Evolutionary conservation across 768 basidiomycete genomes (phyloP), one percentile per base, ranked within the genome.

Genomic region (Termitomyces sp.): DNA sequence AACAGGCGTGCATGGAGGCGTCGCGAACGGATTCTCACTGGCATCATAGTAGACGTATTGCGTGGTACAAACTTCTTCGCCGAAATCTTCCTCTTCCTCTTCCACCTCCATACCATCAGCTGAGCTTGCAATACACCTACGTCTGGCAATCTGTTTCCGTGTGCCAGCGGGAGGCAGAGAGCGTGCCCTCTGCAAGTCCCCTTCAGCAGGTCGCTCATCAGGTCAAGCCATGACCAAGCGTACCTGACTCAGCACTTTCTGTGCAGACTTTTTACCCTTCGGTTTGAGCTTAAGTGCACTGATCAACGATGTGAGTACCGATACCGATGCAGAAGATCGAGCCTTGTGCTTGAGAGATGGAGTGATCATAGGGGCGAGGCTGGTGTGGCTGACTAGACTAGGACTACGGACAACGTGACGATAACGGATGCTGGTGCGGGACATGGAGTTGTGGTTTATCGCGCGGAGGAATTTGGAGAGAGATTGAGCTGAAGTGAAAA

Each of bases 1-100:
- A 4, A 28, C 33, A n/a, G 61, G 61, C 8, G 61, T 54, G 45
- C 33, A 9, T 33, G 52, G 59, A 20, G 59, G 62, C 8, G 62
- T 63, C 29, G 39, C 48, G 26, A 63, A 63, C 18, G 59, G 59
- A 46, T 63, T 22, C 15, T 51, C 50, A 51, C 22, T 36, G 22
- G 24, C 49, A 15, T 42, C 36, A 7, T 39, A 28, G 24, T 20
- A 41, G 26, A 62, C 29, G 28, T 55, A 48, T 33, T 59, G 54
- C 5, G 41, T 51, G 22, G 41, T 31, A 24, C 20, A 29, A 33
- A 6, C 24, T 26, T 53, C 59, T 20, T 37, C 39, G 28, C 22
- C 48, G 20, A 34, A 7, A n/a, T 22, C n/a, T 26, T 31, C 51
- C 12, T 53, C 58, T 9, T 55, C 50, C 2, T 10, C n/a, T 22